Percentiles rank a stretch among this genome's conserved stretches.
Evolutionary conservation across 768 basidiomycete genomes (phyloP).

Genomic region (Mycena indigotica): DNA sequence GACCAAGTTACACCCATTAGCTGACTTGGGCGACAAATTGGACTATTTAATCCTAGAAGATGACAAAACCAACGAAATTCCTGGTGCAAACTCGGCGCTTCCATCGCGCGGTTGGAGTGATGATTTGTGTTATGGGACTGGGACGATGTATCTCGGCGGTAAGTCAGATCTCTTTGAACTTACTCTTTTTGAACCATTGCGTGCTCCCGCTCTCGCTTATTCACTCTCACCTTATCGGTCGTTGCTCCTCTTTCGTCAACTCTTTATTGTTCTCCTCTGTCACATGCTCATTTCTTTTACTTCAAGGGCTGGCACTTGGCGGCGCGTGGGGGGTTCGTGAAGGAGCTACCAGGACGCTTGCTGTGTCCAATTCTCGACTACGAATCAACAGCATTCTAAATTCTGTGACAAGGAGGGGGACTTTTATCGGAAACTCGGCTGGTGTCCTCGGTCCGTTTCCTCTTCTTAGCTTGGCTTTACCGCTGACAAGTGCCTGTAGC

Average conservation of each 20-base stretch:
- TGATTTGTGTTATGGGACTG: conserved; percentile 98
- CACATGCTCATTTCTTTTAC: conserved; percentile 72
- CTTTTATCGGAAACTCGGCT: conserved; percentile 97
- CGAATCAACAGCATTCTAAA: conserved; percentile 97
- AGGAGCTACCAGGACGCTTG: conserved; percentile 85
- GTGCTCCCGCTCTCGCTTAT: conserved; percentile 52
- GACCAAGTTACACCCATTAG: conserved; percentile 89
- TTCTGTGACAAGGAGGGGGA: conserved; percentile 94
- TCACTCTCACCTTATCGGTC: conserved; percentile 67
- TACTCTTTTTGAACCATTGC: conserved; percentile 52
- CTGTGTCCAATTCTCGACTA: conserved; percentile 81
- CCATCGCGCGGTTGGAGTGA: conserved; percentile 98
- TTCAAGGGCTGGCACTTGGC: conserved; percentile 89
- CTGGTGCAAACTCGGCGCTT: conserved; percentile 87
- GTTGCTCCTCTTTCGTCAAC: conserved; percentile 52
- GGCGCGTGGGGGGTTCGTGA: conserved; percentile 96
- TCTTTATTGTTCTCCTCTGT: conserved; percentile 81
- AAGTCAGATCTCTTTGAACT: conserved; percentile 66
- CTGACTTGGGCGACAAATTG: conserved; percentile 87
- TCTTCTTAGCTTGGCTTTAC: conserved; percentile 36
- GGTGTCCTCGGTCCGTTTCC: conserved; percentile 93
- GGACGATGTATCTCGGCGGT: conserved; percentile 98
- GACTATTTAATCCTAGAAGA: conserved; percentile 97
- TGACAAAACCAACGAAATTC: conserved; percentile 89
- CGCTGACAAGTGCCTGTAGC: conserved; percentile 58